Base-by-base conservation (phyloP, 2,329 filamentous ascomycete species). In the Cytospora leucostoma region DNA sequence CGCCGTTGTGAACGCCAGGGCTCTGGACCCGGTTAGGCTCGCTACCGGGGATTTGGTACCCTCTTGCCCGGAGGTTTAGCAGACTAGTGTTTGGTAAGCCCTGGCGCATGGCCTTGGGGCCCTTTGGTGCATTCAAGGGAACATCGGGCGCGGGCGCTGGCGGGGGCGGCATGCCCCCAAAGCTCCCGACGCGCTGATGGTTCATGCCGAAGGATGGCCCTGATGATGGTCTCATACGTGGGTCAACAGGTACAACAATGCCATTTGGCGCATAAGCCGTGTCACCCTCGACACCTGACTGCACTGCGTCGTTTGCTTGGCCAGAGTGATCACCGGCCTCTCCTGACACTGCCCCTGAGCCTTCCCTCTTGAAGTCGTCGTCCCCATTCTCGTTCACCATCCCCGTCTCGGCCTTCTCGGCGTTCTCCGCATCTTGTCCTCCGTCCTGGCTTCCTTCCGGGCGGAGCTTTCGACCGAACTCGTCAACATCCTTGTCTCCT, bases 71-170 rank as follows among this genome's bases (percentile, higher is more conserved):
- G 74, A 88, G 74, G 70, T 90, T 85, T 67, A 88, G 84, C 59
- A 91, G 84, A 68, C 90, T 91, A 63, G 89, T 93, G 74, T 96
- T 96, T 58, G 91, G 90, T 12, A 93, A 80, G 35, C 93, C 92
- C 76, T 95, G 90, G 67, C 94, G 86, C 92, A 98, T 96, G 19
- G 95, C 95, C 77, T 95, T 93, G 55, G 95, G 95, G 11, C 93
- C 95, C 61, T 90, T 96, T 34, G 95, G 95, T 34, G 95, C 95
- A 77, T 83, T 92, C 77, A 87, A 75, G 52, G 86, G 86, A 58
- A 82, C 78, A 67, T 78, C 77, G 27, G 74, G 74, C 32, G 70
- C 67, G 65, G 67, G 63, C 62, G 68, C 67, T 58, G 65, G 58
- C 7, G 65, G 65, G 15, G 65, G 62, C n/a, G 63, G 63, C 65